Evolutionary conservation across 495 filamentous ascomycete genomes (phyloP).

Genomic region (Jackrogersella minutella): DNA sequence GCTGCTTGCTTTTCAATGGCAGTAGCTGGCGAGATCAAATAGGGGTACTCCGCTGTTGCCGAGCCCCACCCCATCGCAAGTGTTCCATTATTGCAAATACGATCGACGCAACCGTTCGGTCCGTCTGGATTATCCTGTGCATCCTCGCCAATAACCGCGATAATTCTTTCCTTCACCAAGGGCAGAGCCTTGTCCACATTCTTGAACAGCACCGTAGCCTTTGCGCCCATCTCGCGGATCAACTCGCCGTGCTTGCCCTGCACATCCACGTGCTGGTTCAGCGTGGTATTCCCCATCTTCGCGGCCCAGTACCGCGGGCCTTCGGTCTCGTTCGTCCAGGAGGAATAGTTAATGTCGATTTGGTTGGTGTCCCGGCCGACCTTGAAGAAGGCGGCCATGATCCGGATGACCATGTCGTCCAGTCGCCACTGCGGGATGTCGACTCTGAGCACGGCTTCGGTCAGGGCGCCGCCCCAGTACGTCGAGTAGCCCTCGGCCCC

Average conservation of each 20-base stretch:
- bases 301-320: constrained; percentile 70
- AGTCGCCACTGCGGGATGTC: constrained; percentile 80
- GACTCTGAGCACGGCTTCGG: constrained; percentile 75
- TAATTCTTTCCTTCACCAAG: constrained; percentile 53
- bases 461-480: constrained; percentile 80
- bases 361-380: constrained; percentile 66
- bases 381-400: constrained; percentile 89
- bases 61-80: constrained; percentile 65
- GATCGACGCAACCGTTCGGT: constrained; percentile 54
- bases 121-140: constrained; percentile 60
- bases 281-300: constrained; percentile 62
- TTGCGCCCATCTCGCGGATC: constrained; percentile 66
- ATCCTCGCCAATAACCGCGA: constrained; percentile 71
- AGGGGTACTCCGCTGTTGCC: constrained; percentile 74
- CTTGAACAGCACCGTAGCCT: constrained; percentile 69
- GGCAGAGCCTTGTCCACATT: constrained; percentile 65
- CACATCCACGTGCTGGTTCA: constrained; percentile 71
- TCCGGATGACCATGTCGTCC: constrained; percentile 88
- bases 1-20: constrained; percentile 57
- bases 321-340: constrained; percentile 79
- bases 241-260: constrained; percentile 57
- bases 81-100: constrained; percentile 63
- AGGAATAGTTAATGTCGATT: constrained; percentile 83
- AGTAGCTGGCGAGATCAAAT: constrained; percentile 61
- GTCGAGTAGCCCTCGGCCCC: constrained; percentile 65